Percentiles rank a stretch among this genome's conserved stretches.
These are phyloP conservation scores for Rubia yunnanensis DNA, from an alignment of 257 asterid species.

Conservation along the genomic window DNA sequence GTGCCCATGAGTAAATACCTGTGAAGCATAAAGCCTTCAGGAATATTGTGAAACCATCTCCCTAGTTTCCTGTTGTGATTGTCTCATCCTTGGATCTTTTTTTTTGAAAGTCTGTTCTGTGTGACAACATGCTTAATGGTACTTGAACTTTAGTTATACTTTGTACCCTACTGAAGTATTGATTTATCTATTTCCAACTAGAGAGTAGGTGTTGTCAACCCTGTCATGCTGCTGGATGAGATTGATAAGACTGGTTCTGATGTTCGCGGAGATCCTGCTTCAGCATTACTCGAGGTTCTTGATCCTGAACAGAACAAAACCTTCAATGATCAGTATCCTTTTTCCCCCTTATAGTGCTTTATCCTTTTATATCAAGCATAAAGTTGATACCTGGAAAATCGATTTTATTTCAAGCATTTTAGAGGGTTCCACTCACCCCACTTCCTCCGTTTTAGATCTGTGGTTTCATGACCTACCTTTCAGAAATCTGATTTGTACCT, in stretches of 20 bases:
- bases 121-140: neutral
- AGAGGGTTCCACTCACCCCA: neutral
- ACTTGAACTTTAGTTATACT: neutral
- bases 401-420: constrained; percentile 1
- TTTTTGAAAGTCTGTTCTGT: neutral
- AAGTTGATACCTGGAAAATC: neutral
- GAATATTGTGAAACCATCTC: neutral
- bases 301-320: constrained; percentile 97
- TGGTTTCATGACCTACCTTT: neutral
- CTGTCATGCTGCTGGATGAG: constrained; percentile 98
- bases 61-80: neutral
- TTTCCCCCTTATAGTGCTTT: neutral
- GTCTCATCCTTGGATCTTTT: neutral
- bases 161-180: constrained; percentile 5
- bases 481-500: neutral
- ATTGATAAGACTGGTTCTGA: constrained; percentile 98
- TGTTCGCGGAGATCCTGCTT: constrained; percentile 98
- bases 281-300: constrained; percentile 96
- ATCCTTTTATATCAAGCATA: neutral
- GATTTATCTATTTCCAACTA: constrained; percentile 24
- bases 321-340: constrained; percentile 98
- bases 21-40: neutral
- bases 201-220: constrained; percentile 94
- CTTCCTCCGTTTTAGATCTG: neutral
- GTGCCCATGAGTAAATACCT: neutral